Conservation (phyloP, 768 basidiomycete species). For the Amanita rimosa region DNA sequence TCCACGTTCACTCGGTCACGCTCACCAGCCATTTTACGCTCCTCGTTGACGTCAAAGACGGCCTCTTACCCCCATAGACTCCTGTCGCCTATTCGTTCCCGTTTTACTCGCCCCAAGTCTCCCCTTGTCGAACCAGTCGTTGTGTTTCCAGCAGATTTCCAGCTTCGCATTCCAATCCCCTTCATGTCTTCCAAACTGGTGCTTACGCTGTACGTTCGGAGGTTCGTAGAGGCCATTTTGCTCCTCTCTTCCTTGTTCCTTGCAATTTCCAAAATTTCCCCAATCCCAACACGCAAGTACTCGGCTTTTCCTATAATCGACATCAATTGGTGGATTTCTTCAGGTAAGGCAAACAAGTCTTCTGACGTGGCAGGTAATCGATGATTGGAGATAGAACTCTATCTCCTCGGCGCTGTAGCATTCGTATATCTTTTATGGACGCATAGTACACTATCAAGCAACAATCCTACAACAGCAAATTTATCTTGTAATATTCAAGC, state of each 20-base stretch:
- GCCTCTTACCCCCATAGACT: conserved; percentile 18
- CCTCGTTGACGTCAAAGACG: conserved; percentile 21
- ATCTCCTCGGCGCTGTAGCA: conserved; percentile 39
- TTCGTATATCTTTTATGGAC: conserved; percentile 53
- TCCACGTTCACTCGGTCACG: conserved; percentile 61
- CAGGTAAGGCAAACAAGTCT: conserved; percentile 26
- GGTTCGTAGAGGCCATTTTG: conserved; percentile 51
- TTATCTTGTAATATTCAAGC: conserved; percentile 7
- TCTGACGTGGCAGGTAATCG: conserved; percentile 5
- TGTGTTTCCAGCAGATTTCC: conserved; percentile 38
- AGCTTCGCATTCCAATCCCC: conserved; percentile 33
- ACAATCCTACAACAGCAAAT: conserved; percentile 6
- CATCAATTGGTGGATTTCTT: conserved; percentile 33
- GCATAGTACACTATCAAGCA: conserved; percentile 35
- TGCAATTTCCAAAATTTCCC: conserved; percentile 37
- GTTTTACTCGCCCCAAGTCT: conserved; percentile 31
- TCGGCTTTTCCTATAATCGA: conserved; percentile 12
- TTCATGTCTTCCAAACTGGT: conserved; percentile 27
- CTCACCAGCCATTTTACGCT: conserved; percentile 40
- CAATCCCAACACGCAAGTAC: conserved; percentile 19
- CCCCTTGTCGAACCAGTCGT: conserved; percentile 14
- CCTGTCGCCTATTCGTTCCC: conserved; percentile 31
- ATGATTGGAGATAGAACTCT: conserved; percentile 35
- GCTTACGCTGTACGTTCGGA: conserved; percentile 51
- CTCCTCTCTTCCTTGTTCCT: conserved; percentile 53